These are phyloP conservation scores for Beauveria rudraprayagi DNA, from an alignment of 2,329 filamentous ascomycete species.

Conservation along the genomic window DNA sequence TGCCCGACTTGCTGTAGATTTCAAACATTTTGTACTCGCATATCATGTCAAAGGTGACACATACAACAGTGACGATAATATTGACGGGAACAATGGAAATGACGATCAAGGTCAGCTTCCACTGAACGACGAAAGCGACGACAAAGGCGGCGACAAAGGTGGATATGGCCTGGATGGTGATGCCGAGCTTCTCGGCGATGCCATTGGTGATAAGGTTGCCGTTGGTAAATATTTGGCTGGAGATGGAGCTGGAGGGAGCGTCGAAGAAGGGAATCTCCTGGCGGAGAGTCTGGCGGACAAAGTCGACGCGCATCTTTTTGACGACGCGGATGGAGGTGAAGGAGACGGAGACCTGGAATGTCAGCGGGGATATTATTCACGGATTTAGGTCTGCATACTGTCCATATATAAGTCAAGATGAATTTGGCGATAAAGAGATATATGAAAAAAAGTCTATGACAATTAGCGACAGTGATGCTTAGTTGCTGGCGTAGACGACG, in stretches of 20 bases:
- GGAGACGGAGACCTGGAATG: slow-evolving; percentile 26
- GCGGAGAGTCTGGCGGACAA: slow-evolving; percentile 30
- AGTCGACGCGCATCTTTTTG: slow-evolving; percentile 29
- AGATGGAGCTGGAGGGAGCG: slow-evolving; percentile 33
- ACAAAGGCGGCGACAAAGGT: slow-evolving; percentile 32
- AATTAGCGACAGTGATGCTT: not conserved
- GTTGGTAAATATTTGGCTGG: slow-evolving; percentile 40
- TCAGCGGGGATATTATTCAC: not conserved
- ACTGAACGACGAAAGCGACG: slow-evolving; percentile 32
- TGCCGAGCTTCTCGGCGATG: slow-evolving; percentile 37
- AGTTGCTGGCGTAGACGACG: slow-evolving; percentile 15
- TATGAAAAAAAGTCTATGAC: slow-evolving; percentile 43
- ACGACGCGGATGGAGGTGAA: slow-evolving; percentile 30
- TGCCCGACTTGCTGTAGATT: slow-evolving; percentile 33
- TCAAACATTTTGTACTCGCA: slow-evolving; percentile 37
- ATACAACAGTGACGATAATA: slow-evolving; percentile 30
- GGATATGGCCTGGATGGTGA: slow-evolving; percentile 32
- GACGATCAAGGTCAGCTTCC: slow-evolving; percentile 37
- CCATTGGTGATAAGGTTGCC: slow-evolving; percentile 37
- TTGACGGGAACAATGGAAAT: slow-evolving; percentile 37
- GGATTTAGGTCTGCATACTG: slow-evolving; percentile 27
- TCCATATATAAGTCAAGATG: slow-evolving; percentile 44
- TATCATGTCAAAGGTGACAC: slow-evolving; percentile 31
- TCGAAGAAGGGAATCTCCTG: slow-evolving; percentile 52
- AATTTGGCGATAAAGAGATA: slow-evolving; percentile 51